A percentile compares a stretch with the other conserved stretches of the same genome.
Conservation (phyloP, 1,139 yeast genomes). For the Lodderomyces jiufengensis region DNA sequence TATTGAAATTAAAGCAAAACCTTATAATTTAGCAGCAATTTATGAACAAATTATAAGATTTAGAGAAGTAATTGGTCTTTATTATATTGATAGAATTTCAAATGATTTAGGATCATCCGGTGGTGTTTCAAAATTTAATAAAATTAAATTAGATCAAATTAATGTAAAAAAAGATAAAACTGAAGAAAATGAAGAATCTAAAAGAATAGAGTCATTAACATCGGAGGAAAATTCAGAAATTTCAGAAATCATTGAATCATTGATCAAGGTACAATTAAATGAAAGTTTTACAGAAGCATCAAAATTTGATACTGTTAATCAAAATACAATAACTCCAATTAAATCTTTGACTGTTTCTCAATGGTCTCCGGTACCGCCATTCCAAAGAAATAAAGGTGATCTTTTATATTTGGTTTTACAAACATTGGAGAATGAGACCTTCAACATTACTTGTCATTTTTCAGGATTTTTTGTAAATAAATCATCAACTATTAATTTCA, state of each 20-base stretch:
- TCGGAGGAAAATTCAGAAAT: constrained; percentile 13
- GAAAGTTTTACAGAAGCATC: constrained; percentile 12
- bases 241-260: constrained; percentile 5
- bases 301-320: constrained; percentile 21
- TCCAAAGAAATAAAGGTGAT: constrained; percentile 66
- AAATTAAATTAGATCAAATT: constrained; percentile 27
- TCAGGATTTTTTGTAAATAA: constrained; percentile 78
- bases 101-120: constrained; percentile 23
- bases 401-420: constrained; percentile 69
- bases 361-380: constrained; percentile 85
- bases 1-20: constrained; percentile 27
- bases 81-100: constrained; percentile 34
- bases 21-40: constrained; percentile 38
- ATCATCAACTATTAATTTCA: constrained; percentile 65
- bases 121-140: constrained; percentile 29
- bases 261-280: constrained; percentile 20
- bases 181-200: constrained; percentile 7
- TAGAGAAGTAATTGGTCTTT: constrained; percentile 44
- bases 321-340: constrained; percentile 38
- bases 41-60: constrained; percentile 41
- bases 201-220: constrained; percentile 6
- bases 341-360: constrained; percentile 63
- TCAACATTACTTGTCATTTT: constrained; percentile 72
- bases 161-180: constrained; percentile 11
- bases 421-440: constrained; percentile 77